Evolutionary conservation across 1,284 basidiomycete species (phyloP), one percentile per base, ranked within the genome.

Genomic region (Ceratobasidium sp.): DNA sequence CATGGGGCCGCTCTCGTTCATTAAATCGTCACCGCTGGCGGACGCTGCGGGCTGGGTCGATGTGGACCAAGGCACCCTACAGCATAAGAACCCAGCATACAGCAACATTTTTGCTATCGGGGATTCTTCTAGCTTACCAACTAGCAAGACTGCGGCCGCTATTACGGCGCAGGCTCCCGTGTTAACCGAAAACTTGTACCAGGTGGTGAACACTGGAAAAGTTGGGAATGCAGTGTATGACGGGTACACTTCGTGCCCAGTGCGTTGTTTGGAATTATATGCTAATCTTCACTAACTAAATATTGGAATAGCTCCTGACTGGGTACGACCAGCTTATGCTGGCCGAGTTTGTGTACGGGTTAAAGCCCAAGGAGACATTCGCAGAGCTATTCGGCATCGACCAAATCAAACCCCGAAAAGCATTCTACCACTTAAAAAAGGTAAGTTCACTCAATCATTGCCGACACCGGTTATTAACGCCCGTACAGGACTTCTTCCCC

Each of bases 141-240:
- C 96, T 15, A 96, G 94, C 82, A 99, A 98, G 87, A 99, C 97
- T 0, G 95, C 94, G 0, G 97, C 97, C 1, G 97, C 97, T 0
- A 93, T 98, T 80, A 96, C 94, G 1, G 90, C 89, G 0, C 95
- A 99, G 82, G 91, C 94, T 0, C 97, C 97, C n/a, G 92, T 99
- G 1, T 86, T 99, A 63, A 90, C 93, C 0, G 93, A 97, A 83
- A 99, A 99, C 84, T 82, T 98, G 65, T 91, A 90, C 82, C 89
- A 89, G 41, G 84, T 93, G 54, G 85, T 95, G 80, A 88, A 91
- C 78, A 91, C 88, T 0, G 94, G 93, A 65, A 89, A 89, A 79
- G 81, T 94, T 63, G 87, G 89, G 31, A 80, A 81, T 51, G 94
- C 93, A 1, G 82, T 80, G 57, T 95, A 97, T 80, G 90, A 94